Evolutionary conservation across 2,329 filamentous ascomycete genomes (phyloP), one percentile per base, ranked within the genome.

Genomic region (Hortaea werneckii): DNA sequence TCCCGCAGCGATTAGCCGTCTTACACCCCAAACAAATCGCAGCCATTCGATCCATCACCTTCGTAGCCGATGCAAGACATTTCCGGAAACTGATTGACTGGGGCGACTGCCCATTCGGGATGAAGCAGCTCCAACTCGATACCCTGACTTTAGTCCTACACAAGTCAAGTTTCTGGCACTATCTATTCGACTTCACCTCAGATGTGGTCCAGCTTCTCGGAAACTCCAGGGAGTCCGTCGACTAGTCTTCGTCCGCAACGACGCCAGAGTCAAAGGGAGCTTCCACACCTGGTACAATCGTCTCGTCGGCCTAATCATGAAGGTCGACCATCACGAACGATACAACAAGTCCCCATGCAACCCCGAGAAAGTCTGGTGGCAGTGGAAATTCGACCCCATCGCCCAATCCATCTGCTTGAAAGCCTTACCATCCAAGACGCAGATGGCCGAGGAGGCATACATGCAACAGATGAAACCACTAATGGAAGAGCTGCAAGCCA

Each of bases 301-400:
- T 1, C 52, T 71, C 0, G 47, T 68, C n/a, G 65, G 64, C 1
- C 49, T 63, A 12, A 58, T 70, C 5, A 47, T 70, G 49, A 67
- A 68, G 43, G 57, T 62, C 26, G 68, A 71, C 50, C 66, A 68
- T 48, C 56, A 58, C 10, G 58, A 67, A 42, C 54, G 67, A 37
- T 70, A 67, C 47, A 62, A 65, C 42, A 58, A 54, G 1, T 44
- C 41, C 7, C 60, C 60, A 2, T 58, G 61, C 0, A 50, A 55
- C 11, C n/a, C 54, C 4, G 65, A 66, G 44, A 46, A 45, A 10
- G 62, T 57, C 1, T 69, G 67, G 66, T 71, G 67, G 67, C 51
- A 50, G 5, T 69, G 67, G 66, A 51, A 43, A 2, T 65, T 56
- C 44, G 57, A 65, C 49, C 44, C 53, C 0, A 38, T 49, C 1